Base-by-base conservation (phyloP, 2,329 filamentous ascomycete species). In the Chrysosporium queenslandicum region DNA sequence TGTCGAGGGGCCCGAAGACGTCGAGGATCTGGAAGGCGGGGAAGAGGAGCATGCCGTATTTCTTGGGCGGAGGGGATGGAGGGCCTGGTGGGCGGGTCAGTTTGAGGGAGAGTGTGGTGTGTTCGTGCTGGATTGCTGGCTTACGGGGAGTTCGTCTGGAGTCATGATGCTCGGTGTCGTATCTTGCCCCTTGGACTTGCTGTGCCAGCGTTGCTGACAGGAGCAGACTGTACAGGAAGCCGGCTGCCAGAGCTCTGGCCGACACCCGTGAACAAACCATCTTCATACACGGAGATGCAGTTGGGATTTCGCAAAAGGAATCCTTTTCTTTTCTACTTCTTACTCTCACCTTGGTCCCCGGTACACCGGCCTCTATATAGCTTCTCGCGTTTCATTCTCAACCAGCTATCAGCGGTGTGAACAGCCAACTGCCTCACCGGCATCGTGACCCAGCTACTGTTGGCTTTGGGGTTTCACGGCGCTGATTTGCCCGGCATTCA, bases 1-100 rank as follows among this genome's bases (percentile, higher is more conserved):
- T 68, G 54, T 77, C 71, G 9, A 78, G 61, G 4, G 74, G 74
- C 3, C 74, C 75, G 46, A 71, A 69, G 41, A 64, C 65, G 50
- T 73, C 68, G 5, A 71, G 62, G 25, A 68, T 65, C 59, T 74
- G 66, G 57, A 71, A 71, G 23, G 65, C 68, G 1, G 68, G 68
- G 57, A 66, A 74, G n/a, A 74, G 58, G 11, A 67, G 29, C 25
- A 59, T 12, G 41, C 52, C 58, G 52, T 53, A 52, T 36, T 51
- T 50, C 3, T 27, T 30, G 8, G 56, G 55, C 29, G 46, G 51
- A 6, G 40, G 23, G 14, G n/a, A 27, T 42, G 40, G 18, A 2
- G 12, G 21, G n/a, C 2, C n/a, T 14, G n/a, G n/a, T 4, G 34
- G 4, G 5, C 9, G 27, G 9, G 27, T 29, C 27, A n/a, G n/a